Base-by-base conservation (phyloP, 257 asterid genomes). In the Dorcoceras hygrometricum region DNA sequence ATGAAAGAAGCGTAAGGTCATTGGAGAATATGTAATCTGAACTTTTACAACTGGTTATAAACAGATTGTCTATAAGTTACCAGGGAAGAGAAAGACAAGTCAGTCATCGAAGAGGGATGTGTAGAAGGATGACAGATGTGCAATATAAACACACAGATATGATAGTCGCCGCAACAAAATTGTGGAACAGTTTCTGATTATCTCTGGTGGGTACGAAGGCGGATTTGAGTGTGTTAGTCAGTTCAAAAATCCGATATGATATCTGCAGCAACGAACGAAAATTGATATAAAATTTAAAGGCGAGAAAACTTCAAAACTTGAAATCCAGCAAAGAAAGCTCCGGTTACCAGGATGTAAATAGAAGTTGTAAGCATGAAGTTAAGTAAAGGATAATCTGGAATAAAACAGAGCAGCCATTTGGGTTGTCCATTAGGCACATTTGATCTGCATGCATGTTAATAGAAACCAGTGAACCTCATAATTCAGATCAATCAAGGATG, bases 341-440 rank as follows among this genome's bases (percentile, higher is more conserved):
- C 43, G 46, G 88, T 77, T 68, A 93, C 99, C 95, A 93, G 74
- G 63, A 86, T 19, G 71, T 93, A 93, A 68, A 90, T 67, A 72
- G 96, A 83, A 71, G 96, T 86, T 62, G 95, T 88, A 69, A 93
- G 85, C 95, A 90, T 90, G 91, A 88, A 93, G 80, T 93, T 93
- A 18, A 93, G 97, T 84, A 93, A 31, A n/a, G 99, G 99, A 78
- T 93, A 90, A 66, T 89, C 95, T 23, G 97, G 97, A 78, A 93
- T 86, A 59, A 93, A 82, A 6, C 75, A 86, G 34, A 93, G 97
- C 27, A 93, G 84, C 99, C 97, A 90, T 79, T 93, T 93, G 48
- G 99, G 99, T 80, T 93, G 99, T 75, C 99, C 99, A 80, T 90
- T 86, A 16, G 96, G 88, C 74, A 65, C 60, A 78, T 90, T 85